Percentiles rank a stretch among this genome's conserved stretches.
These are phyloP conservation scores for Vararia minispora DNA, from an alignment of 768 basidiomycete genomes.

Conservation along the genomic window DNA sequence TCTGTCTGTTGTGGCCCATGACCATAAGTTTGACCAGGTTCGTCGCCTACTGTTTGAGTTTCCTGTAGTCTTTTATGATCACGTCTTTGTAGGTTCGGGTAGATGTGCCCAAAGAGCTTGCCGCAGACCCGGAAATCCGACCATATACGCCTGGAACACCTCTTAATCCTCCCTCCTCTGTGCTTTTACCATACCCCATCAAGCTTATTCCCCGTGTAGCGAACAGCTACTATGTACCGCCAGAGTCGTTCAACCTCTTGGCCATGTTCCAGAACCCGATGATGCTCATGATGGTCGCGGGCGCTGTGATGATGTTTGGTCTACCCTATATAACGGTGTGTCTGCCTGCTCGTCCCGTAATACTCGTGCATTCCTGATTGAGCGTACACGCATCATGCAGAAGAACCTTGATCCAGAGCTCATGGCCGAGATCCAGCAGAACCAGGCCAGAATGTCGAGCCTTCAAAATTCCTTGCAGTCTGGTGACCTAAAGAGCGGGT, in stretches of 20 bases:
- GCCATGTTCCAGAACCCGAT: slow-evolving; percentile 77
- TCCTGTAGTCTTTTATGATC: neutral
- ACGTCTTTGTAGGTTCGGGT: slow-evolving; percentile 45
- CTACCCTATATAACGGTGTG: slow-evolving; percentile 71
- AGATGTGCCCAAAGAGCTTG: slow-evolving; percentile 38
- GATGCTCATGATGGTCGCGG: slow-evolving; percentile 69
- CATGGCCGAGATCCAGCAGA: slow-evolving; percentile 50
- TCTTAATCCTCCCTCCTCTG: slow-evolving; percentile 41
- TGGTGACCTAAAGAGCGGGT: slow-evolving; percentile 38
- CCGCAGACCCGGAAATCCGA: slow-evolving; percentile 37
- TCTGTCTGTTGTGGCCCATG: slow-evolving; percentile 55
- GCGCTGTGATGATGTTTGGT: slow-evolving; percentile 53
- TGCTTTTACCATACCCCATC: slow-evolving; percentile 53
- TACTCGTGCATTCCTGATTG: neutral
- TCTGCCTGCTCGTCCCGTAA: neutral
- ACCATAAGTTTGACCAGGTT: slow-evolving; percentile 65
- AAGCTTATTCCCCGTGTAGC: slow-evolving; percentile 41
- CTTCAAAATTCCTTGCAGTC: slow-evolving; percentile 46
- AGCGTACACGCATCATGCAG: slow-evolving; percentile 23
- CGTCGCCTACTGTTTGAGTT: slow-evolving; percentile 3
- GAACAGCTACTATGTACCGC: slow-evolving; percentile 55
- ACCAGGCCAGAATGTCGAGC: slow-evolving; percentile 44
- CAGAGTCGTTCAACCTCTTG: slow-evolving; percentile 60
- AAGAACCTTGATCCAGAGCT: slow-evolving; percentile 69
- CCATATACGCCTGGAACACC: slow-evolving; percentile 64